Base-by-base conservation (phyloP, 805 yeast genomes). In the Maudiozyma barnettii region DNA sequence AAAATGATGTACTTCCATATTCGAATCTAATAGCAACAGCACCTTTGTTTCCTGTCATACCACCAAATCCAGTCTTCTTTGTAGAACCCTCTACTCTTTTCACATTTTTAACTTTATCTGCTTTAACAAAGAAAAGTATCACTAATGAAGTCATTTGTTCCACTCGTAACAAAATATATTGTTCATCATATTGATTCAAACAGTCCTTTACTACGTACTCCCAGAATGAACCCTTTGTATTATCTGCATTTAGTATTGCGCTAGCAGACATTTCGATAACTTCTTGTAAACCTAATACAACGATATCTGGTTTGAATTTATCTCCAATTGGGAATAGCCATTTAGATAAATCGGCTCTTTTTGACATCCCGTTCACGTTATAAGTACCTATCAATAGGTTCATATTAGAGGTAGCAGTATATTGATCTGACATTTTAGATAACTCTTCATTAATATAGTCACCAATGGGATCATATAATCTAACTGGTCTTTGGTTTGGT, bases 31-130 rank as follows among this genome's bases (percentile, higher is more conserved):
- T 87, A 0, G 95, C 96, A 51, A 90, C 93, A 2, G 95, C 96
- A 43, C 99, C 99, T 64, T 91, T 91, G 63, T 93, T 91, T 9
- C 97, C 99, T 0, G 98, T 80, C 69, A 93, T 91, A 36, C 99
- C 99, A 29, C 96, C 96, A 46, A 93, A 70, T 0, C 98, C 99
- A 0, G 98, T 91, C 65, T 91, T 91, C 58, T 90, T 91, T 9
- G 84, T 77, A 14, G 90, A 77, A 8, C 97, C 97, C 54, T 89
- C 90, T 4, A 93, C 96, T 54, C 83, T 81, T 14, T 85, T 84
- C 2, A 93, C 80, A 45, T 71, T 58, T 19, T 67, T 60, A 21
- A 72, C 68, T 43, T 69, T 63, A 39, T 70, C 72, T 3, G 73
- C 65, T 48, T 75, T 77, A 4, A 78, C 86, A 61, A 82, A 83